Base-by-base conservation (phyloP, 2,329 filamentous ascomycete species). In the Cadophora gregata region DNA sequence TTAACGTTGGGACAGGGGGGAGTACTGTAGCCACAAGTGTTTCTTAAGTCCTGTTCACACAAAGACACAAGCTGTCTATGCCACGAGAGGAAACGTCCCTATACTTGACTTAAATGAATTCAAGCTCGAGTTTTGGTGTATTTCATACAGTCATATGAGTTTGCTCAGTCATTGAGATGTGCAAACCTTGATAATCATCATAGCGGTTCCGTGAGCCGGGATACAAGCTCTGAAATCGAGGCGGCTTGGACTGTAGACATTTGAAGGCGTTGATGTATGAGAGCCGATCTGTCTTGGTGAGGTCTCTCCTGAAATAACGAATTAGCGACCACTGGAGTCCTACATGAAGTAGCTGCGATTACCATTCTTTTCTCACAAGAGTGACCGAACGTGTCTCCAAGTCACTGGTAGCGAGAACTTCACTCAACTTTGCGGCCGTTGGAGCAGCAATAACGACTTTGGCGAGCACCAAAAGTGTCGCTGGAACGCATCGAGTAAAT, bases 361-460 rank as follows among this genome's bases (percentile, higher is more conserved):
- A 65, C 58, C 63, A 65, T 61, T 65, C 48, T 55, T 61, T 61
- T 19, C 63, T 48, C 12, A 65, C 63, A 12, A 65, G 45, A 27
- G 55, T 45, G 7, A 45, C 7, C 7, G 55, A 21, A 29, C 47
- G 63, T 36, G 42, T 2, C n/a, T 33, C 50, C 19, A 31, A 1
- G 19, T 16, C 12, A 7, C 16, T 33, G 51, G 16, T 21, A 21
- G 16, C 29, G 29, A 55, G 9, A 8, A 55, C 4, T 0, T 36
- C 29, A 25, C 19, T 36, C 19, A 36, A 29, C 51, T 55, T 14
- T 33, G 4, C 51, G 8, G 19, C 24, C 45, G 33, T 51, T 42
- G 63, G 63, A 16, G 29, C 56, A 42, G 63, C 56, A 53, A 19
- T 31, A 45, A 29, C 45, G 48, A 24, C 56, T 27, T 53, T n/a